Percentiles rank a stretch among this genome's conserved stretches.
Conservation (phyloP, 2,329 filamentous ascomycete species). For the Thielaviopsis punctulata region DNA sequence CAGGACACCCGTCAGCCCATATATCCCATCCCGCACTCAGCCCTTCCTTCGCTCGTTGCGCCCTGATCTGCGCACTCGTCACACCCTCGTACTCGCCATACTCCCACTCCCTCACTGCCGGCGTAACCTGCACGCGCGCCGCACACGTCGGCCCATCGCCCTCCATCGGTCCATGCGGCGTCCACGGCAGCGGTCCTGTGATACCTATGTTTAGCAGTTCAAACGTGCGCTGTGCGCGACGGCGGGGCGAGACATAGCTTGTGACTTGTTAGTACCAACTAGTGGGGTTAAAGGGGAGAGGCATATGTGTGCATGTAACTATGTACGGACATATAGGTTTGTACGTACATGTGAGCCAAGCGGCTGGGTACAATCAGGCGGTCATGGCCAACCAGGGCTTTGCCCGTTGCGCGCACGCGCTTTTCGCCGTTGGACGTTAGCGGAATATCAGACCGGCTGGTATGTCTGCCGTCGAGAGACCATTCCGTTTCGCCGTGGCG, state of each 20-base stretch:
- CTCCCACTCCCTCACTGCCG: conserved; percentile 70
- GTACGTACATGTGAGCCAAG: conserved; percentile 59
- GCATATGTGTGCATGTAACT: no score
- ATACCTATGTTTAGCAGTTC: conserved; percentile 67
- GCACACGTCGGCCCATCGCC: conserved; percentile 29
- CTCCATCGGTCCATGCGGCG: conserved; percentile 25
- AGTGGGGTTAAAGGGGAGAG: not conserved
- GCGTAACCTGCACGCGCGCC: conserved; percentile 48
- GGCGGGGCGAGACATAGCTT: conserved; percentile 73
- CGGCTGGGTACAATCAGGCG: conserved; percentile 69
- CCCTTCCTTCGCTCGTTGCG: conserved; percentile 38
- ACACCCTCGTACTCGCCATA: conserved; percentile 79
- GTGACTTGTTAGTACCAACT: not conserved
- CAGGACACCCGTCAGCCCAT: conserved; percentile 75
- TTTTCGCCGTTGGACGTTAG: conserved; percentile 69
- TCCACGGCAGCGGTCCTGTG: conserved; percentile 55
- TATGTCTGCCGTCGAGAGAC: conserved; percentile 76
- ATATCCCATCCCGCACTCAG: conserved; percentile 56
- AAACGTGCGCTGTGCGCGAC: conserved; percentile 74
- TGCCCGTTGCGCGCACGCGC: conserved; percentile 57
- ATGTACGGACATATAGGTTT: no score
- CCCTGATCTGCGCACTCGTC: conserved; percentile 51
- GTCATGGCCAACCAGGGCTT: conserved; percentile 68
- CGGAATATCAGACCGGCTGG: conserved; percentile 70
- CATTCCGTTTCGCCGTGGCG: conserved; percentile 93